These are phyloP conservation scores for Paracoccidioides brasiliensis DNA, from an alignment of 2,329 filamentous ascomycete genomes.

Conservation along the genomic window DNA sequence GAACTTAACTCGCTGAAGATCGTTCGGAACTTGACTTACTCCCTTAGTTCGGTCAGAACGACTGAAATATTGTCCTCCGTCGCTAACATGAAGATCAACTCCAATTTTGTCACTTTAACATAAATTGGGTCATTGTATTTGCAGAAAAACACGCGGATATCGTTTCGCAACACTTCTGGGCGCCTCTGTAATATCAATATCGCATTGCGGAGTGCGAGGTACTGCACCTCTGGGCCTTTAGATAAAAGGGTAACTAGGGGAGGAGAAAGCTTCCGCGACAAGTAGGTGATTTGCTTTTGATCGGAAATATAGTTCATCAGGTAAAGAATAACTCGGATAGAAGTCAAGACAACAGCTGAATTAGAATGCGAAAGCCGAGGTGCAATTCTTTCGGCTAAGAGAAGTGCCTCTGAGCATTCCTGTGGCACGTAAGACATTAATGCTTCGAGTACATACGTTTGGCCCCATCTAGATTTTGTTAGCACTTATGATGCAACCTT, in stretches of 20 bases:
- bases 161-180: constrained; percentile 86
- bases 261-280: constrained; percentile 88
- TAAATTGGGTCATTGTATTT: constrained; percentile 99
- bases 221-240: constrained; percentile 97
- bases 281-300: constrained; percentile 69
- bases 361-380: constrained; percentile 96
- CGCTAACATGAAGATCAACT: constrained; percentile 97
- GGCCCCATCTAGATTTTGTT: constrained; percentile 61
- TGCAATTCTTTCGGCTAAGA: constrained; percentile 85
- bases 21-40: constrained; percentile 41
- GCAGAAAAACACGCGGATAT: constrained; percentile 98
- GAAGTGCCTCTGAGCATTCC: constrained; percentile 71
- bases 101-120: constrained; percentile 96
- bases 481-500: neutral
- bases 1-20: no score
- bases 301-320: constrained; percentile 98
- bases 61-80: constrained; percentile 92
- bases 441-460: constrained; percentile 95
- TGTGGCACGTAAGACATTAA: constrained; percentile 96
- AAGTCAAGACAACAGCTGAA: constrained; percentile 89
- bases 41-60: constrained; percentile 81
- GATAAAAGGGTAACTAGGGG: constrained; percentile 88
- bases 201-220: constrained; percentile 84
- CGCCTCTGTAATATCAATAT: constrained; percentile 84
- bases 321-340: constrained; percentile 90